Evolutionary conservation across 108 stramenopile genomes (phyloP).

Genomic region (Nannochloropsis granulata): DNA sequence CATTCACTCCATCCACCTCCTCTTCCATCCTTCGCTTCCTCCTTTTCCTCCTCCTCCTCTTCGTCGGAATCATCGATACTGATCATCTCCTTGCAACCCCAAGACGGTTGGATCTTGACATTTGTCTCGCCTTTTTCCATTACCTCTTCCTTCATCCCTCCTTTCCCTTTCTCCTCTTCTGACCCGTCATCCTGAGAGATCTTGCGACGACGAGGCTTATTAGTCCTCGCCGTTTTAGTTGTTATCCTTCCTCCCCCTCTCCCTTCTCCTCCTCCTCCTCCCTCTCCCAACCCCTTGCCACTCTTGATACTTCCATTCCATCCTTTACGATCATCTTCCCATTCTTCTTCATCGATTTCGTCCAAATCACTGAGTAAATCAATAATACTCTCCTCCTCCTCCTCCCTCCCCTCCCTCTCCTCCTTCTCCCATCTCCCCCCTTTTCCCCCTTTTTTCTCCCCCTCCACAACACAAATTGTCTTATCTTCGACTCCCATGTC

Average conservation of each 20-base stretch:
- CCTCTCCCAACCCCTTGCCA: neutral
- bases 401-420: neutral
- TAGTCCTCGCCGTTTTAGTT: no score
- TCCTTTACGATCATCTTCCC: neutral
- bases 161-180: no score
- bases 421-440: neutral
- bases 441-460: neutral
- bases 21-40: no score
- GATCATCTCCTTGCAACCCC: neutral
- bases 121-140: neutral
- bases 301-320: neutral
- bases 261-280: neutral
- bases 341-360: neutral
- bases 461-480: neutral
- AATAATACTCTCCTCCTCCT: neutral
- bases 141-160: neutral
- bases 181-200: no score
- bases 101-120: neutral
- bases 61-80: neutral
- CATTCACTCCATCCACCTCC: no score
- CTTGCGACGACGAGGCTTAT: no score
- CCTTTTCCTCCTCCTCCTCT: no score
- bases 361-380: neutral
- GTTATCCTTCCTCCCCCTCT: neutral
- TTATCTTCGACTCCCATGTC: neutral